Percentiles rank a stretch among this genome's conserved stretches.
Conservation (phyloP, 192 early-diverging fungal species). For the Podila horticola region DNA sequence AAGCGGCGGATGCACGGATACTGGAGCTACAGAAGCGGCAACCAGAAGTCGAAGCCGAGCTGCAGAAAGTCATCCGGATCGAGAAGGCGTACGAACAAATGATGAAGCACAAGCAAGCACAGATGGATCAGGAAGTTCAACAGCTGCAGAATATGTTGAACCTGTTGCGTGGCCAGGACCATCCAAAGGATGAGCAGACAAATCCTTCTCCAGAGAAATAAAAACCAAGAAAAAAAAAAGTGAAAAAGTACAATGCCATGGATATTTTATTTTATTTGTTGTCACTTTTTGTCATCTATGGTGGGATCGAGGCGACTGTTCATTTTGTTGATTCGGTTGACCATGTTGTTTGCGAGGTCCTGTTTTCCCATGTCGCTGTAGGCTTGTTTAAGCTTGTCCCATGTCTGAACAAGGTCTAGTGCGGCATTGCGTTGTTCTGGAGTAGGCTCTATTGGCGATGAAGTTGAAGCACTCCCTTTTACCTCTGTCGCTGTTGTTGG, state of each 20-base stretch:
- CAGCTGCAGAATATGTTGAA: constrained; percentile 15
- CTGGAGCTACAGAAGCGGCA: constrained; percentile 4
- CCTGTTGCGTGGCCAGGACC: constrained; percentile 4
- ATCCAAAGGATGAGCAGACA: neutral
- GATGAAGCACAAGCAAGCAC: constrained; percentile 15
- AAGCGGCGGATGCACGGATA: constrained; percentile 9
- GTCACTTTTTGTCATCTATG: neutral
- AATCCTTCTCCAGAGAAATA: neutral
- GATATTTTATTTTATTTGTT: neutral
- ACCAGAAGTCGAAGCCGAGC: constrained; percentile 10
- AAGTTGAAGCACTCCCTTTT: neutral
- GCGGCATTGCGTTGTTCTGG: constrained; percentile 15
- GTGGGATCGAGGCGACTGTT: neutral
- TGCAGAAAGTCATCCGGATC: constrained; percentile 4
- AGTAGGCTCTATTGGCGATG: neutral
- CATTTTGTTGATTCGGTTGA: constrained; percentile 25
- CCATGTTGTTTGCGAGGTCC: constrained; percentile 36
- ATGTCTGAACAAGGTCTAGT: constrained; percentile 12
- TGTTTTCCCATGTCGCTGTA: constrained; percentile 41
- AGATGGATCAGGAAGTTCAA: constrained; percentile 21
- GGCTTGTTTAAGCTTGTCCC: constrained; percentile 19
- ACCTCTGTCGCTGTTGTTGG: neutral
- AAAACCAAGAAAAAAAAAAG: neutral
- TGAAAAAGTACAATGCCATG: neutral
- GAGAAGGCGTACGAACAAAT: constrained; percentile 16